phyloP scores from a whole-genome alignment of 345 rosid species.

The Dovyalis caffra region DNA sequence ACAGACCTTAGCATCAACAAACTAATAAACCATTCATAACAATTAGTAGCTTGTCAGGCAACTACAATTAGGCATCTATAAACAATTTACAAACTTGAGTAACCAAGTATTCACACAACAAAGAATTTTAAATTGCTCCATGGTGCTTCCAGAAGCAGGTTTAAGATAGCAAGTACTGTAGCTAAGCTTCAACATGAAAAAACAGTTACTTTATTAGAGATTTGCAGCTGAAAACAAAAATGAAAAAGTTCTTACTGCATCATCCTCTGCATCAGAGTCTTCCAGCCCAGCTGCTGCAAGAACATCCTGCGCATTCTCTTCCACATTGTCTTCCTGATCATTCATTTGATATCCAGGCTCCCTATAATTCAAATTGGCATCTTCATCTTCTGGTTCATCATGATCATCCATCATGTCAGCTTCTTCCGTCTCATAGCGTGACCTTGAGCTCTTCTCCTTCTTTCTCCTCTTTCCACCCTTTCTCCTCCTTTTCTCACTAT shows the following conservation, averaged over 20 bases:
- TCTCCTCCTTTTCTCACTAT: constrained; percentile 78
- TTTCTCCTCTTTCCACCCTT: constrained; percentile 88
- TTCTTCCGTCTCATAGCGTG: constrained; percentile 67
- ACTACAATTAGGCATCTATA: neutral
- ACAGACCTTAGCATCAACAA: neutral
- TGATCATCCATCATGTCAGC: constrained; percentile 64
- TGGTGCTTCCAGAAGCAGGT: neutral
- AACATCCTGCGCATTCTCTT: constrained; percentile 69
- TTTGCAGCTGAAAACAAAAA: neutral
- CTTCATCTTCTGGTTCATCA: constrained; percentile 73
- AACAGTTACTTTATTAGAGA: neutral
- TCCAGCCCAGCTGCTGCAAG: constrained; percentile 96
- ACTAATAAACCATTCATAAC: neutral
- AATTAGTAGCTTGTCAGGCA: neutral
- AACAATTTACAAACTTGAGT: neutral
- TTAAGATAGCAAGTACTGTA: no score
- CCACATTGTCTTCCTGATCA: constrained; percentile 57
- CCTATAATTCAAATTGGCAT: constrained; percentile 48
- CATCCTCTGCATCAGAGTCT: constrained; percentile 90
- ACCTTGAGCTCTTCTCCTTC: constrained; percentile 82
- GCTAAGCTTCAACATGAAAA: neutral
- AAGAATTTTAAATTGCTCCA: neutral
- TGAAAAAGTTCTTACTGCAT: constrained; percentile 24
- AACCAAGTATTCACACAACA: neutral
- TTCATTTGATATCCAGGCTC: constrained; percentile 39